A percentile compares a stretch with the other conserved stretches of the same genome.
Conservation (phyloP, 768 basidiomycete species). For the Pisolithus sp. region DNA sequence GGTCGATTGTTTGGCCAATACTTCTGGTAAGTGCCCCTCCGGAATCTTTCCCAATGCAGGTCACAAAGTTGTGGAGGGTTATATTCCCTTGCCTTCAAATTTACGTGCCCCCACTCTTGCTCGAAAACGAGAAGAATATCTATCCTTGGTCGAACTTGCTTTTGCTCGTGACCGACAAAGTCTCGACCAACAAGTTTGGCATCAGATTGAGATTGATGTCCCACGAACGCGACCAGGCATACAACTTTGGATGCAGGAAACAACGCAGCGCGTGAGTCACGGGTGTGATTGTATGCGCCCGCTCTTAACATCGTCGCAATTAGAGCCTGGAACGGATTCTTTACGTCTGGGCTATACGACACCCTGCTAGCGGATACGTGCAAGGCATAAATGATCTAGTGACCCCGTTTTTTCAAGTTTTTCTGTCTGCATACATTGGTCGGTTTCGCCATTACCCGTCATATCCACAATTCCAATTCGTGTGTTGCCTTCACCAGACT, state of each 20-base stretch:
- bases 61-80: slow-evolving; percentile 54
- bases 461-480: slow-evolving; percentile 1
- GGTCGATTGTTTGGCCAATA: slow-evolving; percentile 92
- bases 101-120: slow-evolving; percentile 71
- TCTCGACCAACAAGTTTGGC: slow-evolving; percentile 97
- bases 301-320: slow-evolving; percentile 17
- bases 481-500: slow-evolving; percentile 45
- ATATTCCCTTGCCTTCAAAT: slow-evolving; percentile 79
- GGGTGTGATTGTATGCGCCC: not conserved
- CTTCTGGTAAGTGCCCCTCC: slow-evolving; percentile 59
- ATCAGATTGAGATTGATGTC: slow-evolving; percentile 98
- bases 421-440: slow-evolving; percentile 94
- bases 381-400: slow-evolving; percentile 99
- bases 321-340: slow-evolving; percentile 92
- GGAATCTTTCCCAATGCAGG: not conserved
- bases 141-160: slow-evolving; percentile 80
- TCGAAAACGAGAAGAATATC: slow-evolving; percentile 89
- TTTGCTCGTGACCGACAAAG: slow-evolving; percentile 83
- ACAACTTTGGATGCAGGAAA: slow-evolving; percentile 81
- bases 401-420: slow-evolving; percentile 97
- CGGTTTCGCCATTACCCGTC: slow-evolving; percentile 12
- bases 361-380: slow-evolving; percentile 97
- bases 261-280: slow-evolving; percentile 75
- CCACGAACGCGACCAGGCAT: slow-evolving; percentile 92
- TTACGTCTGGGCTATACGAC: slow-evolving; percentile 98